A percentile compares a stretch with the other conserved stretches of the same genome.
Evolutionary conservation across 2,329 filamentous ascomycete genomes (phyloP).

Genomic region (Pseudogymnoascus sp.): DNA sequence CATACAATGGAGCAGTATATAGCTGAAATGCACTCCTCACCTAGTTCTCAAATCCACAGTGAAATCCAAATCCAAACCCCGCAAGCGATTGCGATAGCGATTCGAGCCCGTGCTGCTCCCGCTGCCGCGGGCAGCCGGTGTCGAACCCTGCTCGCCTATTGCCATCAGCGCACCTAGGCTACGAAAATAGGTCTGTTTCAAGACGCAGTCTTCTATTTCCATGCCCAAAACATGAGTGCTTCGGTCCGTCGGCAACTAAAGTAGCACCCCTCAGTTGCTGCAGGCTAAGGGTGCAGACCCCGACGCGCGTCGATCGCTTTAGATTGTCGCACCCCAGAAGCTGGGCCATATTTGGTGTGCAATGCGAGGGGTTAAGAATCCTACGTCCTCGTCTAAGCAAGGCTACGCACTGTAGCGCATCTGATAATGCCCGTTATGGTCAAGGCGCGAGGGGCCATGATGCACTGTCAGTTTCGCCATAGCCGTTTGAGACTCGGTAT

Average conservation of each 20-base stretch:
- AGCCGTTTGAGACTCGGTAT: not conserved
- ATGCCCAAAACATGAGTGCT: not conserved
- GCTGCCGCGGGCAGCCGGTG: not conserved
- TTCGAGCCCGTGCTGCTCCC: not conserved
- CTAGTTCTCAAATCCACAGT: not conserved
- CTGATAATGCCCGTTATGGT: not conserved
- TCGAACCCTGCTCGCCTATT: not conserved
- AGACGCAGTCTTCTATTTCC: not conserved
- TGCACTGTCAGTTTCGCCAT: not conserved
- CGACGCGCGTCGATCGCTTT: not conserved
- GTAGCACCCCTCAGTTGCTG: not conserved
- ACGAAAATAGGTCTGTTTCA: not conserved
- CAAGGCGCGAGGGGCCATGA: not conserved
- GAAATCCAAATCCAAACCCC: not conserved
- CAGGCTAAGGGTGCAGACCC: not conserved
- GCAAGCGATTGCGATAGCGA: not conserved
- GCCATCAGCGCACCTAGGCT: not conserved
- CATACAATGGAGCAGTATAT: not conserved
- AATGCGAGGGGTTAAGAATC: not conserved
- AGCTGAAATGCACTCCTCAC: not conserved
- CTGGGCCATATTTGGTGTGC: not conserved
- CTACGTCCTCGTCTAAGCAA: not conserved
- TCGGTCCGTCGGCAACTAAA: slow-evolving; percentile 7
- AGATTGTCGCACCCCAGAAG: not conserved
- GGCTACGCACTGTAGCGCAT: not conserved